Evolutionary conservation across 108 stramenopile genomes (phyloP).

Genomic region (Pelagomonas calceolata): DNA sequence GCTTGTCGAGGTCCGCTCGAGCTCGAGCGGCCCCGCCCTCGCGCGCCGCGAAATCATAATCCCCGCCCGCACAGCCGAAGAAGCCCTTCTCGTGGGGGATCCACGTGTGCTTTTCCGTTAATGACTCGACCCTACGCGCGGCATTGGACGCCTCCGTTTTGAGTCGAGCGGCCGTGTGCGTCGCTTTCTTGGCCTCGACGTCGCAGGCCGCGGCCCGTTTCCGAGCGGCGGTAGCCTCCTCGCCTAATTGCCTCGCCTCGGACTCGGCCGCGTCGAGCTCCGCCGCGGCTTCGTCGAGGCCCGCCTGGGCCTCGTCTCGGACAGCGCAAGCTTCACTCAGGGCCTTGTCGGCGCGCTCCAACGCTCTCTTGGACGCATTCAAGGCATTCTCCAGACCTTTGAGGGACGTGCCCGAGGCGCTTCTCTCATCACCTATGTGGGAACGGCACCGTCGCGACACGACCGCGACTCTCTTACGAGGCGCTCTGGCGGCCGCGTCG

Average conservation of each 20-base stretch:
- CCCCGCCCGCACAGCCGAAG: constrained; percentile 83
- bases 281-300: too few relatives aligned
- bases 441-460: too few relatives aligned
- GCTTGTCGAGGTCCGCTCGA: constrained; percentile 46
- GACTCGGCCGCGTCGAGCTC: constrained; percentile 54
- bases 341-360: too few relatives aligned
- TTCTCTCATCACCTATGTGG: too few relatives aligned
- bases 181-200: constrained; percentile 77
- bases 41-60: constrained; percentile 80
- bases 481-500: too few relatives aligned
- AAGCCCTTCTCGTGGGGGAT: constrained; percentile 78
- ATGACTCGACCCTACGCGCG: constrained; percentile 49
- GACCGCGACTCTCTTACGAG: too few relatives aligned
- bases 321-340: too few relatives aligned
- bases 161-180: constrained; percentile 48
- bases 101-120: constrained; percentile 78
- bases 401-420: too few relatives aligned
- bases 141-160: constrained; percentile 59
- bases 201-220: constrained; percentile 58
- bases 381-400: too few relatives aligned
- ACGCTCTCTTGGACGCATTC: too few relatives aligned
- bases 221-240: constrained; percentile 36
- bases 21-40: too few relatives aligned
- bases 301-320: too few relatives aligned
- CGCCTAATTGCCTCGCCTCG: constrained; percentile 44